phyloP scores from a whole-genome alignment of 805 yeast species.

The Starmerella geochares region DNA sequence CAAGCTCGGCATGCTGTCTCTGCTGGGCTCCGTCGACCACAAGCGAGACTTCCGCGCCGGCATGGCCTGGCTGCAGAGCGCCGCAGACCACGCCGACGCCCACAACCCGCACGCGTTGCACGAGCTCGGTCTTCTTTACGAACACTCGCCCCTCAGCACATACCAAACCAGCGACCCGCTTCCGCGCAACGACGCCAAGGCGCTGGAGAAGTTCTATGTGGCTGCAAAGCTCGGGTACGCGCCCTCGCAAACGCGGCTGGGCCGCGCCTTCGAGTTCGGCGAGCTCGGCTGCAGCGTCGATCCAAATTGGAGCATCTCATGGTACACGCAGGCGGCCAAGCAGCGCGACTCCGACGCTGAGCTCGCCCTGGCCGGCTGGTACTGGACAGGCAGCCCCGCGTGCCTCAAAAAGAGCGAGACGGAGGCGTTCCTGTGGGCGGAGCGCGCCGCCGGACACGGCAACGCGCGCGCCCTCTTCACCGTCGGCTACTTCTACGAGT shows the following conservation, averaged over 20 bases:
- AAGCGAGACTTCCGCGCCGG: constrained; percentile 37
- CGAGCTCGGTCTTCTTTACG: constrained; percentile 49
- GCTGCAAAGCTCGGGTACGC: constrained; percentile 47
- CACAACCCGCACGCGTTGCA: constrained; percentile 48
- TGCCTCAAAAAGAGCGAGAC: constrained; percentile 48
- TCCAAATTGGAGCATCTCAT: constrained; percentile 52
- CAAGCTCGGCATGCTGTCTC: constrained; percentile 56
- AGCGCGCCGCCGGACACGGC: constrained; percentile 58
- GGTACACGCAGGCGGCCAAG: constrained; percentile 63
- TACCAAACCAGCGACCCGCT: constrained; percentile 37
- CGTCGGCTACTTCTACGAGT: constrained; percentile 57
- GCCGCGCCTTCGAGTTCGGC: constrained; percentile 66
- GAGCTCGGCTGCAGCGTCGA: constrained; percentile 43
- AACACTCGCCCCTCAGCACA: constrained; percentile 33
- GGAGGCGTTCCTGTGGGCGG: constrained; percentile 69
- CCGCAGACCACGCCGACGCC: constrained; percentile 37
- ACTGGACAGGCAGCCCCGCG: constrained; percentile 51
- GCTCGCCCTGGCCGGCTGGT: constrained; percentile 70
- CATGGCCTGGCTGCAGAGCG: constrained; percentile 43
- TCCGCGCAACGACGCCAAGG: constrained; percentile 30
- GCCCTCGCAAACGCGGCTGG: constrained; percentile 60
- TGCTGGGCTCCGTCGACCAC: constrained; percentile 39
- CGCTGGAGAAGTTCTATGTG: constrained; percentile 45
- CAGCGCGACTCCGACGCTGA: constrained; percentile 58
- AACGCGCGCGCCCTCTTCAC: constrained; percentile 62